Evolutionary conservation across 2,329 filamentous ascomycete genomes (phyloP).

Genomic region (Cladobotryum protrusum): DNA sequence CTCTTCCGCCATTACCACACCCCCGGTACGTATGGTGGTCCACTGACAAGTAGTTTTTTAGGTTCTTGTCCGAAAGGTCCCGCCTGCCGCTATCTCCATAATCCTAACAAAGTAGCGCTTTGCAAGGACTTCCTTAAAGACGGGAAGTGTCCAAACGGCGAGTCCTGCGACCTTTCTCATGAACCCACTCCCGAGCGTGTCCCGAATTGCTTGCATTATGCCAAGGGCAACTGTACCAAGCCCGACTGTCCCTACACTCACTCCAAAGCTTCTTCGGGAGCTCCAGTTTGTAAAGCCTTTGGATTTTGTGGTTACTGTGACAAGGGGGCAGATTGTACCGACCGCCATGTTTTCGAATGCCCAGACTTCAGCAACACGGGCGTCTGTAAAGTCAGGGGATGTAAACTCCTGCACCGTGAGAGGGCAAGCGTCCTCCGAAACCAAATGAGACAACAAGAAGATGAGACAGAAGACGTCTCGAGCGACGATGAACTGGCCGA

Average conservation of each 20-base stretch:
- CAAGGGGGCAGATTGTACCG: constrained; percentile 67
- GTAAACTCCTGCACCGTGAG: constrained; percentile 81
- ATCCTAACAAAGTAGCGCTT: constrained; percentile 77
- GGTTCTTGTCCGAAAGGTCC: constrained; percentile 82
- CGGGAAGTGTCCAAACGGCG: constrained; percentile 68
- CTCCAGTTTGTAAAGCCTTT: constrained; percentile 78
- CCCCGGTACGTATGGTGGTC: constrained; percentile 34
- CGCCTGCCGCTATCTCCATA: constrained; percentile 73
- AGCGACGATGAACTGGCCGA: constrained; percentile 69
- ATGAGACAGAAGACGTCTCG: constrained; percentile 62
- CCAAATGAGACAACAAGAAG: constrained; percentile 50
- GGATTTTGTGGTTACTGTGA: constrained; percentile 84
- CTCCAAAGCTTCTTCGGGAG: constrained; percentile 67
- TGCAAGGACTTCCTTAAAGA: constrained; percentile 84
- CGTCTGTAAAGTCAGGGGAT: constrained; percentile 71
- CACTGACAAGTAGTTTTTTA: constrained; percentile 46
- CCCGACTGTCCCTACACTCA: constrained; percentile 81
- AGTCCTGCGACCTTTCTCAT: constrained; percentile 86
- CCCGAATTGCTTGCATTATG: constrained; percentile 83
- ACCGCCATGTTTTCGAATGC: constrained; percentile 88
- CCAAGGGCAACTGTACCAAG: constrained; percentile 85
- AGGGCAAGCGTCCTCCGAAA: constrained; percentile 74
- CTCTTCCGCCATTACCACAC: constrained; percentile 15
- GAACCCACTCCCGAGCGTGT: constrained; percentile 75
- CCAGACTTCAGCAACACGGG: constrained; percentile 92